Conservation (phyloP, 805 yeast species). For the Teunomyces tritomae region DNA sequence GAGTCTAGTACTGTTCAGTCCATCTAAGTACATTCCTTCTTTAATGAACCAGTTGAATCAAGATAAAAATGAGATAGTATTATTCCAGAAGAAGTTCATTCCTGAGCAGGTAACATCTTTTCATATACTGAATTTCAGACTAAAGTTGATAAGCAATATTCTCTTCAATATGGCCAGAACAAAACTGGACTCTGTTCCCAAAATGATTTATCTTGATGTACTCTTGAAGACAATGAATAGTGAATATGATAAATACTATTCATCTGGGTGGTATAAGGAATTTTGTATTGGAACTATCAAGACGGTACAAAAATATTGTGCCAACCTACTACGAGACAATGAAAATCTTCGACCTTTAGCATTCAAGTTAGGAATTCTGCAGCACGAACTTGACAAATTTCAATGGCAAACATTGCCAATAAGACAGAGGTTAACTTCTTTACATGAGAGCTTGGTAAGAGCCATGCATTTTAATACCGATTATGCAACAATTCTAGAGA, state of each 20-base stretch:
- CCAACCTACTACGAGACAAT: constrained; percentile 11
- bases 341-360: constrained; percentile 18
- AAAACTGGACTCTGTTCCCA: constrained; percentile 10
- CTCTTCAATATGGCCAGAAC: constrained; percentile 18
- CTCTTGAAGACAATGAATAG: constrained; percentile 21
- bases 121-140: constrained; percentile 18
- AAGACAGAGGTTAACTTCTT: constrained; percentile 19
- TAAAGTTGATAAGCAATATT: constrained; percentile 17
- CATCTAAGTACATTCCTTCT: constrained; percentile 25
- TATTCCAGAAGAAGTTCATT: constrained; percentile 14
- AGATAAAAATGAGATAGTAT: constrained; percentile 15
- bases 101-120: constrained; percentile 16
- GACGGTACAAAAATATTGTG: constrained; percentile 17
- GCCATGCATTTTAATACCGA: constrained; percentile 20
- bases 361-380: constrained; percentile 28
- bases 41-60: constrained; percentile 18
- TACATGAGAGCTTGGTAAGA: constrained; percentile 26
- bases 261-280: constrained; percentile 25
- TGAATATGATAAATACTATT: constrained; percentile 25
- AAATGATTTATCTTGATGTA: constrained; percentile 16
- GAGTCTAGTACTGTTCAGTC: constrained; percentile 22
- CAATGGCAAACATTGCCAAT: constrained; percentile 23
- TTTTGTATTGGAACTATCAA: constrained; percentile 27
- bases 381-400: constrained; percentile 17
- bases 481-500: constrained; percentile 17